Percentiles rank a stretch among this genome's conserved stretches.
Evolutionary conservation across 129 eudicot genomes (phyloP).

Genomic region (Pseudognaphalium luteoalbum): DNA sequence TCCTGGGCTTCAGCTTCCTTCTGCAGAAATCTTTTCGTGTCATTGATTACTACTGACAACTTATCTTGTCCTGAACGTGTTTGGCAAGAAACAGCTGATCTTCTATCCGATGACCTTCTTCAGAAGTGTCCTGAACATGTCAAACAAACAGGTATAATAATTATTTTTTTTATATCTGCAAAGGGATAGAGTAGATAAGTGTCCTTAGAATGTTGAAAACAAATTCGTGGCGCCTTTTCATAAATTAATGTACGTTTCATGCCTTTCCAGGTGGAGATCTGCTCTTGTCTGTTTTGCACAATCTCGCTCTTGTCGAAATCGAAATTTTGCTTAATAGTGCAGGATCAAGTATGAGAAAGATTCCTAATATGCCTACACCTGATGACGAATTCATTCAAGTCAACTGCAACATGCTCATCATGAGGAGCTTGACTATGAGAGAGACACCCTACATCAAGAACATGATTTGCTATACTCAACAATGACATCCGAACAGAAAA

Average conservation of each 20-base stretch:
- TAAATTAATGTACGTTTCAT: too few species aligned
- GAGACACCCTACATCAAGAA: too few species aligned
- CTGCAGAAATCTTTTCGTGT: not conserved
- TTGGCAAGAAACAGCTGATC: not conserved
- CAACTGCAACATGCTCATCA: not conserved
- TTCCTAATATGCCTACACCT: not conserved
- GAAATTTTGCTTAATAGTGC: not conserved
- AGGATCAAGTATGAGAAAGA: not conserved
- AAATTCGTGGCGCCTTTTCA: too few species aligned
- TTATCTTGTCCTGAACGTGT: not conserved
- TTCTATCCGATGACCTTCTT: not conserved
- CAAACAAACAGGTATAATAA: too few species aligned
- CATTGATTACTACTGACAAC: not conserved
- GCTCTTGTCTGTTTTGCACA: too few species aligned
- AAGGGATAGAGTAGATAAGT: too few species aligned
- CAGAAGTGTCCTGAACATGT: not conserved
- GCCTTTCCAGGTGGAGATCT: too few species aligned
- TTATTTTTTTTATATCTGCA: too few species aligned
- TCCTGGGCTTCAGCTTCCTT: not conserved
- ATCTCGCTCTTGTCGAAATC: not conserved
- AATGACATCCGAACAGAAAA: not conserved
- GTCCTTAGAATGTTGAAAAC: too few species aligned
- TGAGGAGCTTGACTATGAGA: not conserved
- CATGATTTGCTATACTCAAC: not conserved
- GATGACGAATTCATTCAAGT: not conserved